Base-by-base conservation (phyloP, 2,329 filamentous ascomycete genomes). In the Paraphaeosphaeria minitans region DNA sequence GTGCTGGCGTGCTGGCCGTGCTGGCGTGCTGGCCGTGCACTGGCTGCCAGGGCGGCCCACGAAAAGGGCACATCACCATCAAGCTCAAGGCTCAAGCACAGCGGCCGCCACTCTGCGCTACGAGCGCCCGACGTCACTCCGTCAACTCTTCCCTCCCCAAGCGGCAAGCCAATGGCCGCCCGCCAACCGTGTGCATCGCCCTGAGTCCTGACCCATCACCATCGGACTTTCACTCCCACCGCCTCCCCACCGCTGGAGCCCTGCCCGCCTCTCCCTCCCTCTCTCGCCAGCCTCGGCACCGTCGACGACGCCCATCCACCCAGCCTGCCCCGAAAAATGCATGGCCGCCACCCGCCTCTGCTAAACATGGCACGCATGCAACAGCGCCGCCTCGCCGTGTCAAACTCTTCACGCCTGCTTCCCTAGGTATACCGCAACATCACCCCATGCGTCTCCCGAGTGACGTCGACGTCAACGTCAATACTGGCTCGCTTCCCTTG, bases 71-170 rank as follows among this genome's bases (percentile, higher is more conserved):
- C 21, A 21, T 52, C 49, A 22, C 48, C 13, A 27, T 24, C 37
- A n/a, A 39, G 37, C 35, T 12, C 43, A 10, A 8, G 1, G 2
- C 21, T 24, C 35, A n/a, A 24, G 3, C 33, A 27, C 37, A 19
- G 50, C 50, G 37, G 50, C 37, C 50, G 50, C 50, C 50, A 31
- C 50, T n/a, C 37, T 53, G 37, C 37, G 50, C 50, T 31, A 37
- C 48, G 48, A 51, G 48, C 48, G 35, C 21, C 41, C 48, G 21
- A 53, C 50, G 50, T 43, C 50, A 53, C 24, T 29, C 49, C 35
- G 49, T 42, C 33, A 14, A 51, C n/a, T n/a, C n/a, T n/a, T n/a
- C n/a, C n/a, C n/a, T n/a, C n/a, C n/a, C n/a, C n/a, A n/a, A n/a
- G n/a, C n/a, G n/a, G n/a, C n/a, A 37, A 37, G 37, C 50, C 50